Evolutionary conservation across 2,329 filamentous ascomycete species (phyloP), one percentile per base, ranked within the genome.

Genomic region (Penicillium sumatraense): DNA sequence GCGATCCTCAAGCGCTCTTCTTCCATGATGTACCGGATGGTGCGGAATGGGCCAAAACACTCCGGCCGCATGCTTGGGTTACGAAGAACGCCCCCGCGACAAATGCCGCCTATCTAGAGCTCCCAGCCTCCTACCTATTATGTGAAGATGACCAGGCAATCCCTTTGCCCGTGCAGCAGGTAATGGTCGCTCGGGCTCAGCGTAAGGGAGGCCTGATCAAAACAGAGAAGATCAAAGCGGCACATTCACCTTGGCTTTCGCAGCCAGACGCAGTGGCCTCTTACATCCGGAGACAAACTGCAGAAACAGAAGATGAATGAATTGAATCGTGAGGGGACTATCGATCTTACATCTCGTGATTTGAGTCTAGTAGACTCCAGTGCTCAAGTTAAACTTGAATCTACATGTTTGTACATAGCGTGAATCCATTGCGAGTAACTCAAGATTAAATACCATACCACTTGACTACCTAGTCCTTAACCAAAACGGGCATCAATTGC

Each of bases 11-110:
- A 13, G 47, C 38, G 2, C 51, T 71, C 1, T 70, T 72, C 36
- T 71, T 72, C 54, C 69, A 72, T 24, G 70, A 72, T 44, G 65
- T 69, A 11, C 63, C 65, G 2, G 63, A 68, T 48, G 68, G 68
- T 5, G 47, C 57, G 24, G 38, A 66, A 18, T 73, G 70, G 67
- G 68, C 62, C 7, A 36, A 58, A 18, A 62, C 60, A 9, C 64
- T 73, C 5, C 64, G 62, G 2, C 70, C 70, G 10, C 68, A 72
- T 57, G 64, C 70, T 10, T 69, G 63, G 63, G 63, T 56, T 9
- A 68, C 68, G 7, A 67, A 69, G 26, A 64, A 57, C 21, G 50
- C 66, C 1, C 67, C 67, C 2, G 66, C 70, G 7, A 68, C 66
- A 1, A 53, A 60, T 36, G 57, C 62, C 0, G 68, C 68, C 1